These are phyloP conservation scores for Trichoderma breve DNA, from an alignment of 2,329 filamentous ascomycete species.

Conservation along the genomic window DNA sequence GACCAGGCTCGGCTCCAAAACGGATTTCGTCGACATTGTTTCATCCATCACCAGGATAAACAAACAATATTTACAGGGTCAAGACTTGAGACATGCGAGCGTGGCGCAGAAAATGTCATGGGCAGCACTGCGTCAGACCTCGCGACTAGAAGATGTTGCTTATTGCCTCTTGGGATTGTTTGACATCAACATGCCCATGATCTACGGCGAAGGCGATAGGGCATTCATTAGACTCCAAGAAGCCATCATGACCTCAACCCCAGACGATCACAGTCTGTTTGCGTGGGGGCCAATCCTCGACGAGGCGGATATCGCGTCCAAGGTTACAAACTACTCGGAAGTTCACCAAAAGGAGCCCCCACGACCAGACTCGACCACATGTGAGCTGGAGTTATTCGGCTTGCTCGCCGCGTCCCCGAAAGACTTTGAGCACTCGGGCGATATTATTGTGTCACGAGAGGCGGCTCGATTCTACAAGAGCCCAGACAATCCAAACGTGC, in stretches of 20 bases:
- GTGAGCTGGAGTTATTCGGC: not conserved
- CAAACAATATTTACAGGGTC: not conserved
- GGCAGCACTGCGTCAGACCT: not conserved
- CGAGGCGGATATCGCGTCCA: not conserved
- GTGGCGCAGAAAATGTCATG: not conserved
- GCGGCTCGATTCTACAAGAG: not conserved
- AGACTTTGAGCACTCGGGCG: not conserved
- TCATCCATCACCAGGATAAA: not conserved
- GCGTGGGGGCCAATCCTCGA: not conserved
- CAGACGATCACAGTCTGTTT: not conserved
- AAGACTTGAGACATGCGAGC: not conserved
- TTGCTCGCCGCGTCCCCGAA: not conserved
- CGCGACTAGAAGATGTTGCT: not conserved
- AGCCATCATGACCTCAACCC: not conserved
- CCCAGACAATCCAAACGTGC: not conserved
- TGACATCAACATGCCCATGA: not conserved
- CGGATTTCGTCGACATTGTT: not conserved
- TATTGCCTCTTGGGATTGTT: not conserved
- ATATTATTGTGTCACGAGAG: not conserved
- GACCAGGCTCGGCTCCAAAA: not conserved
- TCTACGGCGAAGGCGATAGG: not conserved
- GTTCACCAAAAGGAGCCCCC: not conserved
- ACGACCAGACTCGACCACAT: not conserved
- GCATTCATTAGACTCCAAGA: not conserved
- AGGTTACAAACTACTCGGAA: not conserved